Conservation (phyloP, 1,284 basidiomycete genomes). For the Vanrija humicola region DNA sequence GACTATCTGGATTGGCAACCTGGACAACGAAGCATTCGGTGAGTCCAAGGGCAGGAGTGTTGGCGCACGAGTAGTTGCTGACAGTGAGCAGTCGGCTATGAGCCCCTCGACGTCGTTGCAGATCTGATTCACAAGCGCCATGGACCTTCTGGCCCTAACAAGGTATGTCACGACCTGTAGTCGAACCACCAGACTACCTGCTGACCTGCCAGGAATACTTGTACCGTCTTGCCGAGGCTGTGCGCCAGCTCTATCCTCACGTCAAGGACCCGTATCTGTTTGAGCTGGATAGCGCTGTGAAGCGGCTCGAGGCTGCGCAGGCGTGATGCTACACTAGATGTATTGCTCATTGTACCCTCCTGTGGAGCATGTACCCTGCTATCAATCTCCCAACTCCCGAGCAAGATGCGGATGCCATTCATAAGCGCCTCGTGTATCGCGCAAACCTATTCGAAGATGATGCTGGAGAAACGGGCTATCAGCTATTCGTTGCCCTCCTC, state of each 20-base stretch:
- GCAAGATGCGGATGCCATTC: too few relatives aligned
- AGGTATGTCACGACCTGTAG: conserved; percentile 16
- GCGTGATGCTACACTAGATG: too few relatives aligned
- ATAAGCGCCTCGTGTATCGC: too few relatives aligned
- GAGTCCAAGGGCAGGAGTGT: conserved; percentile 1
- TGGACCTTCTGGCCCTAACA: conserved; percentile 43
- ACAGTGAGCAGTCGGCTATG: conserved; percentile 31
- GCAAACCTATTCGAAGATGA: too few relatives aligned
- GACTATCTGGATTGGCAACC: conserved; percentile 37
- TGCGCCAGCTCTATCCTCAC: conserved; percentile 37
- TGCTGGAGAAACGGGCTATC: too few relatives aligned
- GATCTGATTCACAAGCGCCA: conserved; percentile 22
- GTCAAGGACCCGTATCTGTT: conserved; percentile 43
- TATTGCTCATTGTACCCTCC: too few relatives aligned
- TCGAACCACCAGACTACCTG: not conserved
- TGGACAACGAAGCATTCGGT: conserved; percentile 43
- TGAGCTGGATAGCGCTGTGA: conserved; percentile 32
- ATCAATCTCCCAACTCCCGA: too few relatives aligned
- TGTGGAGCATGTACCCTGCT: too few relatives aligned
- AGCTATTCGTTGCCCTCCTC: too few relatives aligned
- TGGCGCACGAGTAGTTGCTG: not conserved
- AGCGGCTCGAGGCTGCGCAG: not conserved
- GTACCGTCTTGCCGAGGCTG: conserved; percentile 38
- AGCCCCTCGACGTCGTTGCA: conserved; percentile 26
- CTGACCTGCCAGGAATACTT: conserved; percentile 37